Evolutionary conservation across 768 basidiomycete species (phyloP).

Genomic region (Lactarius sp.): DNA sequence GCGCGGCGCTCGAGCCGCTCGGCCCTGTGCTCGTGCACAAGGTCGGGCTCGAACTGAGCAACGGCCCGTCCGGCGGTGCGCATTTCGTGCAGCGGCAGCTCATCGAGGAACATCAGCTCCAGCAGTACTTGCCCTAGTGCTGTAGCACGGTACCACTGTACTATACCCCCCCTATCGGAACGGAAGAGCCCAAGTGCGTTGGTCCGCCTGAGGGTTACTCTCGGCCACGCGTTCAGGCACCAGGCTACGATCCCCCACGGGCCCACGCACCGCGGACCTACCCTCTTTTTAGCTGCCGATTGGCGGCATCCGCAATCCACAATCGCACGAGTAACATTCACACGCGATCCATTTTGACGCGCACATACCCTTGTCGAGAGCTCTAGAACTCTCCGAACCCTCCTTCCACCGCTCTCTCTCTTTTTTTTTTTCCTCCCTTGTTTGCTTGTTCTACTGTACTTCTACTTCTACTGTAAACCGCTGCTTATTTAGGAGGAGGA

Average conservation of each 20-base stretch:
- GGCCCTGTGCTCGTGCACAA: conserved; percentile 67
- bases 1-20: conserved; percentile 59
- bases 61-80: conserved; percentile 48
- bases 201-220: no score
- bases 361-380: not conserved
- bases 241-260: no score
- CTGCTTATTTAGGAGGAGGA: not conserved
- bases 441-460: no score
- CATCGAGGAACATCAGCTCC: not conserved
- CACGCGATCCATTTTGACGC: not conserved
- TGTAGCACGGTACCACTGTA: no score
- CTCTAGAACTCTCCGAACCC: no score
- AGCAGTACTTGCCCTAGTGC: not conserved
- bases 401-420: no score
- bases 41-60: conserved; percentile 65
- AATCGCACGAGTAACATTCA: not conserved
- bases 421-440: no score
- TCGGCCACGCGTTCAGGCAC: no score
- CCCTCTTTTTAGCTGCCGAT: not conserved
- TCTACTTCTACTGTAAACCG: not conserved
- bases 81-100: conserved; percentile 5
- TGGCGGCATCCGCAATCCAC: not conserved
- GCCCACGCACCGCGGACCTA: no score
- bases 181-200: not conserved
- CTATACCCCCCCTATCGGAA: no score